A percentile compares a stretch with the other conserved stretches of the same genome.
phyloP scores from a whole-genome alignment of 2,329 filamentous ascomycete species.

The Gnomoniopsis sp. region DNA sequence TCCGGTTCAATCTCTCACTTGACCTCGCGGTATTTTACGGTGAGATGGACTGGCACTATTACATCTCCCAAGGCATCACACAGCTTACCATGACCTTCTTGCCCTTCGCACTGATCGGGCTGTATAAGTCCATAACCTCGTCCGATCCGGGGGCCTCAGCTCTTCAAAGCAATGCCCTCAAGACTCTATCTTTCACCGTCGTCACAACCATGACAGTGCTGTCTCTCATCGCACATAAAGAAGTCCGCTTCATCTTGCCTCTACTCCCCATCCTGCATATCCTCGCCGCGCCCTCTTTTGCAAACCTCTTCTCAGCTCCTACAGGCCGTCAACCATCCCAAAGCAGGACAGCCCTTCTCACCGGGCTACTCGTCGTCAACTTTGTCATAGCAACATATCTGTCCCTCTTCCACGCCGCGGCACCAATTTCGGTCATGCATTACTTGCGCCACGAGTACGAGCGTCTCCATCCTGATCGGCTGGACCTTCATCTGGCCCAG shows the following conservation, averaged over 20 bases:
- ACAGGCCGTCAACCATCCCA: conserved; percentile 26
- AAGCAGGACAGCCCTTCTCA: conserved; percentile 51
- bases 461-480: conserved; percentile 43
- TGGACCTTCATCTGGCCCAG: conserved; percentile 26
- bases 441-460: conserved; percentile 76
- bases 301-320: conserved; percentile 55
- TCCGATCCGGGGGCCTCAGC: conserved; percentile 32
- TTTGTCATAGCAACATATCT: conserved; percentile 69
- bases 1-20: conserved; percentile 87
- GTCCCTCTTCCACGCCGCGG: conserved; percentile 74
- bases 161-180: conserved; percentile 40
- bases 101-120: conserved; percentile 67
- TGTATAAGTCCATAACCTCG: conserved; percentile 49
- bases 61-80: conserved; percentile 83
- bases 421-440: conserved; percentile 68
- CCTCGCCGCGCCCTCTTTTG: conserved; percentile 66
- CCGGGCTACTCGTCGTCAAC: conserved; percentile 62
- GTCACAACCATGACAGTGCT: conserved; percentile 59
- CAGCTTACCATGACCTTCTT: conserved; percentile 80
- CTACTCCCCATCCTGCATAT: conserved; percentile 84
- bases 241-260: conserved; percentile 95
- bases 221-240: conserved; percentile 87
- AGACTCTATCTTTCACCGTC: conserved; percentile 56
- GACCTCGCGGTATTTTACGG: conserved; percentile 92
- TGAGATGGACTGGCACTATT: conserved; percentile 87